Percentiles rank a stretch among this genome's conserved stretches.
These are phyloP conservation scores for Lactifluus piperatus DNA, from an alignment of 768 basidiomycete genomes.

Conservation along the genomic window DNA sequence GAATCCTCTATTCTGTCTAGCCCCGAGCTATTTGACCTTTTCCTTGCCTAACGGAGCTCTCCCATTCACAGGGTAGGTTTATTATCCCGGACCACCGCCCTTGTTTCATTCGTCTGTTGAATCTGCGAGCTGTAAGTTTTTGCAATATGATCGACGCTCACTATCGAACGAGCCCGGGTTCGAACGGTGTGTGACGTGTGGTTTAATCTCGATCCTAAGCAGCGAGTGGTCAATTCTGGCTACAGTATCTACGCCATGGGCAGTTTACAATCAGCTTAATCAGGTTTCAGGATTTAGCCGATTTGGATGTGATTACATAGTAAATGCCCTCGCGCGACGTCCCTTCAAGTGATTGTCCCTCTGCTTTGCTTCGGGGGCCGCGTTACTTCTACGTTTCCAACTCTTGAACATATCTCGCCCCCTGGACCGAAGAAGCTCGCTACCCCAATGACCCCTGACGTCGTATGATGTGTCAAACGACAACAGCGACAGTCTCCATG, in stretches of 20 bases:
- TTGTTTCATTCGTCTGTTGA: neutral
- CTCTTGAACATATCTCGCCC: neutral
- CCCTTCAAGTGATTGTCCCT: too few species aligned
- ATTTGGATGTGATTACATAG: too few species aligned
- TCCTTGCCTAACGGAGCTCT: conserved; percentile 4
- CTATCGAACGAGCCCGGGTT: neutral
- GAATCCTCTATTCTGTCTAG: neutral
- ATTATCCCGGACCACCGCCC: neutral
- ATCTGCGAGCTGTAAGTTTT: neutral
- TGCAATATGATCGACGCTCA: neutral
- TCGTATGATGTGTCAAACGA: too few species aligned
- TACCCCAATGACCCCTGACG: neutral
- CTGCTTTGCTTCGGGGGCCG: too few species aligned
- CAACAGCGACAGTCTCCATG: neutral
- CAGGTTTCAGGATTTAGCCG: too few species aligned
- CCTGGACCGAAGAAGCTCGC: neutral
- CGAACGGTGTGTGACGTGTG: neutral
- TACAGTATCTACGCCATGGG: too few species aligned
- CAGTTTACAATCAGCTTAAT: too few species aligned
- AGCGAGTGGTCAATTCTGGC: too few species aligned
- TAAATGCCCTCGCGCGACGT: too few species aligned
- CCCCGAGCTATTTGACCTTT: neutral
- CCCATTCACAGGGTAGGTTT: neutral
- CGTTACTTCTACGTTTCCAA: too few species aligned
- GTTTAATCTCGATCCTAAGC: neutral